Percentiles rank a stretch among this genome's conserved stretches.
Conservation (phyloP, 1,284 basidiomycete species). For the Puccinia coronata region DNA sequence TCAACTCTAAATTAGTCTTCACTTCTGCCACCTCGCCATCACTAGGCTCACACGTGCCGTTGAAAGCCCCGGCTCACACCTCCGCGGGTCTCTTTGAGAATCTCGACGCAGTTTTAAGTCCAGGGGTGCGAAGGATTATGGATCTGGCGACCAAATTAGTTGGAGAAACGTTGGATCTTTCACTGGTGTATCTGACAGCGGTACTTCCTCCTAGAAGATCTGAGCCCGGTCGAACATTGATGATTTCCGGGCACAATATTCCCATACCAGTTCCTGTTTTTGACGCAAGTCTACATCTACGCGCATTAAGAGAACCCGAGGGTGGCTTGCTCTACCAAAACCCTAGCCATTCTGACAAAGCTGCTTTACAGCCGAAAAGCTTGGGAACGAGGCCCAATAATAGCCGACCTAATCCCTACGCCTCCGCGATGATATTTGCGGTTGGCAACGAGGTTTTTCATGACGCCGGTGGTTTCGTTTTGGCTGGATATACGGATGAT, state of each 20-base stretch:
- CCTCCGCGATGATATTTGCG: conserved; percentile 41
- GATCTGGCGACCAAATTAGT: conserved; percentile 42
- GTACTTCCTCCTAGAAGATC: conserved; percentile 2
- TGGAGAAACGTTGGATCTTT: conserved; percentile 38
- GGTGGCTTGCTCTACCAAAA: conserved; percentile 46
- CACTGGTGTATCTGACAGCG: conserved; percentile 40
- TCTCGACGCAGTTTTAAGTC: conserved; percentile 6
- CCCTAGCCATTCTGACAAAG: conserved; percentile 25
- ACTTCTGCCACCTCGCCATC: neutral
- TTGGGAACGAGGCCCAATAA: neutral
- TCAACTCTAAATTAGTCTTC: neutral
- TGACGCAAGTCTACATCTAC: conserved; percentile 25
- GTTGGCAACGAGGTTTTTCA: conserved; percentile 8
- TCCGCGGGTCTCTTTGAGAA: conserved; percentile 37
- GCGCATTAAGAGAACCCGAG: conserved; percentile 24
- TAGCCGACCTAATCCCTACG: neutral
- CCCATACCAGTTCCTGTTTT: conserved; percentile 29
- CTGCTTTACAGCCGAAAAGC: conserved; percentile 3
- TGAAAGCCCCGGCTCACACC: neutral
- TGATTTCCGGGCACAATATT: conserved; percentile 36
- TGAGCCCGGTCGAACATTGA: conserved; percentile 15
- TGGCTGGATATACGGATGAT: conserved; percentile 46
- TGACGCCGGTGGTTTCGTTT: conserved; percentile 29
- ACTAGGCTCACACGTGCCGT: neutral
- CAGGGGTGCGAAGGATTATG: conserved; percentile 30